Evolutionary conservation across 345 rosid species (phyloP), one percentile per base, ranked within the genome.

Genomic region (Eutrema heterophyllum): DNA sequence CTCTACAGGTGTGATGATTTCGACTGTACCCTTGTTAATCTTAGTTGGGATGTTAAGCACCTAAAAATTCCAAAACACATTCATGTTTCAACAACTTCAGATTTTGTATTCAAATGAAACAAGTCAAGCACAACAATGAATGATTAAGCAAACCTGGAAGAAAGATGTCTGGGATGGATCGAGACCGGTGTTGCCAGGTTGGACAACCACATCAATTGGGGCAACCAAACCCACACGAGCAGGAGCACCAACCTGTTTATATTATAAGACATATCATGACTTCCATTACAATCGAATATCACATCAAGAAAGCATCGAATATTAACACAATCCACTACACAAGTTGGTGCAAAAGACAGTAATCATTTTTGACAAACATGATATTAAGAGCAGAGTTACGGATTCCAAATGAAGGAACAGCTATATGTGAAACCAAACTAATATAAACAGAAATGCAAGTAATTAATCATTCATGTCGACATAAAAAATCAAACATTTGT

Each of bases 151-250:
- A 11, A 84, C 98, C 97, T 94, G 97, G 86, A 94, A 94, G 85
- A 94, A 94, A 69, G 97, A 94, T 33, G 98, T 94, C 76, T 94
- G 98, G 2, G 98, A 94, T 0, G 97, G 98, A 68, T 94, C 98
- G 11, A 94, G 97, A 30, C 98, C 98, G 18, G 98, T 94, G 86
- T 92, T 94, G 16, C 98, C 98, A 21, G 98, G 98, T 40, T 96
- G 97, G 43, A 91, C 97, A 76, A 92, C 90, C 10, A 94, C 97
- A 83, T 94, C 98, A 81, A 87, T 88, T 16, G 98, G 97, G 0
- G 98, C 96, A 82, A 92, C 85, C 74, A 94, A 80, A 79, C 97
- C 98, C 71, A 94, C 98, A 82, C 97, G 98, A 64, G 98, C 98
- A 77, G 99, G 99, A 32, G 99, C 99, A 71, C 99, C 97, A 74